phyloP scores from a whole-genome alignment of 1,284 basidiomycete species.

The Apiotrichum akiyoshidainum region DNA sequence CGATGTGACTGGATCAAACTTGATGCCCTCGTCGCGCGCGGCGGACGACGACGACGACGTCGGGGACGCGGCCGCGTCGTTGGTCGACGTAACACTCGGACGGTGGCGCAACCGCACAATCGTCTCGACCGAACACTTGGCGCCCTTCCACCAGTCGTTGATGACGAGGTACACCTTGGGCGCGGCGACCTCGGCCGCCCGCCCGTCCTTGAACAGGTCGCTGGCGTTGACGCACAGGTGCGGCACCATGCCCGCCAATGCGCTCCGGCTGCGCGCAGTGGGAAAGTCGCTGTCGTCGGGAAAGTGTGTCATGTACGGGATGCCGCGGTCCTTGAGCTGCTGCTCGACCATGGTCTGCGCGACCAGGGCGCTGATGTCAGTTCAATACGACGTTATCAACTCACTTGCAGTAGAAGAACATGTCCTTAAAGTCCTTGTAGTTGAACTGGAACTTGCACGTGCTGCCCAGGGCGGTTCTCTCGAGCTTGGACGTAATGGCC shows the following conservation, averaged over 20 bases:
- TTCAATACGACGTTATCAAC: slow-evolving; percentile 15
- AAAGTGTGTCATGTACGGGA: slow-evolving; percentile 72
- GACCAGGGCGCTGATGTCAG: slow-evolving; percentile 68
- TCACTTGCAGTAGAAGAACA: slow-evolving; percentile 45
- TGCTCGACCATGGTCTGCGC: slow-evolving; percentile 81
- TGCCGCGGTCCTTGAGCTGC: slow-evolving; percentile 75
- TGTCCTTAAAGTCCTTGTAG: slow-evolving; percentile 38
- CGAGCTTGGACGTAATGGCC: not conserved
- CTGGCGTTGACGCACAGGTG: slow-evolving; percentile 75
- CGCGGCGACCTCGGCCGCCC: slow-evolving; percentile 82
- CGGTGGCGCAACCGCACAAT: slow-evolving; percentile 71
- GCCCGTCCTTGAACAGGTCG: slow-evolving; percentile 72
- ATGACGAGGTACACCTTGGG: slow-evolving; percentile 83
- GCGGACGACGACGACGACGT: slow-evolving; percentile 49
- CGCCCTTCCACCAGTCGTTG: slow-evolving; percentile 83
- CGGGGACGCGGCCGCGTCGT: slow-evolving; percentile 16
- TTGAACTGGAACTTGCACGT: slow-evolving; percentile 34
- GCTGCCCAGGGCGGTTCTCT: not conserved
- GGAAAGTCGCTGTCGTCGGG: slow-evolving; percentile 46
- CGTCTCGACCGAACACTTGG: slow-evolving; percentile 57
- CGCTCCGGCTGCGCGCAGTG: slow-evolving; percentile 26
- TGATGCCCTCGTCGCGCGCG: slow-evolving; percentile 55
- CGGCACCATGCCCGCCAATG: slow-evolving; percentile 61
- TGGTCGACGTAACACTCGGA: slow-evolving; percentile 63
- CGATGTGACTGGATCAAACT: slow-evolving; percentile 78